Percentiles rank a stretch among this genome's conserved stretches.
These are phyloP conservation scores for Cyclotella baltica DNA, from an alignment of 108 stramenopile genomes.

Conservation along the genomic window DNA sequence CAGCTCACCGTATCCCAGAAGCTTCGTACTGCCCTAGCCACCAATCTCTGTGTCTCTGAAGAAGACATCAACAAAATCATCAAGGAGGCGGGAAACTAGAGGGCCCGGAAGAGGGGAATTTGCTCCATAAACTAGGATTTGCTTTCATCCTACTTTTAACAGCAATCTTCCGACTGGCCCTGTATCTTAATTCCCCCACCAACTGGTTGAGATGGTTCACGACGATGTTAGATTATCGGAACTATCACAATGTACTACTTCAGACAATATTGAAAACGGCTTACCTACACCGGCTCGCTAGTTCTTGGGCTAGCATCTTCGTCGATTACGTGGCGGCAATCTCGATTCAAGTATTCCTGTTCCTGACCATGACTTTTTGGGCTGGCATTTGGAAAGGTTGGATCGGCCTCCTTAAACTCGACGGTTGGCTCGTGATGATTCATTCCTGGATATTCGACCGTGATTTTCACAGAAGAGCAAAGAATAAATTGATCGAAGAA, in stretches of 20 bases:
- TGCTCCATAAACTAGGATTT: neutral
- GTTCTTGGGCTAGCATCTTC: too few relatives aligned
- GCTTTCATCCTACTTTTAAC: neutral
- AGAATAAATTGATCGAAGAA: neutral
- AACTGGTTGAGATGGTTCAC: neutral
- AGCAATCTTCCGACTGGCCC: neutral
- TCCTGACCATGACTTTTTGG: too few relatives aligned
- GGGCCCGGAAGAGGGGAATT: slow-evolving; percentile 10
- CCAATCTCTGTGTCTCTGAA: neutral
- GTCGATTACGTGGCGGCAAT: too few relatives aligned
- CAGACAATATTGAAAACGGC: too few relatives aligned
- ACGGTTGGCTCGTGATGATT: neutral
- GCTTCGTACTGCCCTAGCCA: neutral
- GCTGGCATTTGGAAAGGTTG: too few relatives aligned
- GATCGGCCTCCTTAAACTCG: too few relatives aligned
- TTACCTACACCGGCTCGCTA: too few relatives aligned
- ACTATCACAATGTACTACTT: neutral
- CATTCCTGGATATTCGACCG: neutral
- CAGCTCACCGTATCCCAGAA: neutral
- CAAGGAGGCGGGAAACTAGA: slow-evolving; percentile 6
- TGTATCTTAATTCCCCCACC: neutral
- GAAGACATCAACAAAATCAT: slow-evolving; percentile 12
- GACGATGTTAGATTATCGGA: too few relatives aligned
- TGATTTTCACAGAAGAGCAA: neutral
- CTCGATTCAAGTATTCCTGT: too few relatives aligned